Evolutionary conservation across 2,329 filamentous ascomycete genomes (phyloP), one percentile per base, ranked within the genome.

Genomic region (Biscogniauxia marginata): DNA sequence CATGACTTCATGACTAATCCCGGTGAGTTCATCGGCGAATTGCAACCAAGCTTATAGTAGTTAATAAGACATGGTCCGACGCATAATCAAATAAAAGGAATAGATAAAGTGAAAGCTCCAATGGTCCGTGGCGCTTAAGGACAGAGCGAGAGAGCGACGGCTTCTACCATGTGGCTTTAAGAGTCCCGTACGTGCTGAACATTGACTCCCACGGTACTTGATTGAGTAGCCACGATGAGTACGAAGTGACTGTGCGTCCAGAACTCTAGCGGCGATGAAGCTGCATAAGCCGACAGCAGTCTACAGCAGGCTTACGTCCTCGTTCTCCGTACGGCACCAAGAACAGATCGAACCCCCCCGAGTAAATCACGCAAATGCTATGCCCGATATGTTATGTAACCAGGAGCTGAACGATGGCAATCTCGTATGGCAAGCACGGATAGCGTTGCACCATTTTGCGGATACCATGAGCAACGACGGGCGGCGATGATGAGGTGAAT

Each of bases 141-240:
- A 47, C 54, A 59, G 39, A 20, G 11, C 60, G 60, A 57, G 54
- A 30, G 54, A 53, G 56, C 60, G 30, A 39, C 13, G 30, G n/a
- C 30, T 39, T n/a, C 30, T 16, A n/a, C n/a, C 30, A 9, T n/a
- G 13, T 39, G 30, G 30, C 58, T 49, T 57, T 54, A 60, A 57
- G 55, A 58, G 52, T 54, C 60, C 54, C 58, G 61, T 61, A 49
- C 55, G 58, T 56, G 56, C 52, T 61, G 48, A 46, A 47, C n/a
- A 16, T 39, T 39, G 30, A 11, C 13, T 39, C 30, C n/a, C 30
- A 2, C 13, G n/a, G 13, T 46, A 46, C 45, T 18, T 46, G 18
- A 46, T 16, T 16, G 13, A 16, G 30, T n/a, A 16, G 30, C 30
- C 30, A 39, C 13, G n/a, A 39, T 39, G 30, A 6, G 30, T 39